Percentiles rank a stretch among this genome's conserved stretches.
Evolutionary conservation across 257 asterid species (phyloP).

Genomic region (Misopates orontium): DNA sequence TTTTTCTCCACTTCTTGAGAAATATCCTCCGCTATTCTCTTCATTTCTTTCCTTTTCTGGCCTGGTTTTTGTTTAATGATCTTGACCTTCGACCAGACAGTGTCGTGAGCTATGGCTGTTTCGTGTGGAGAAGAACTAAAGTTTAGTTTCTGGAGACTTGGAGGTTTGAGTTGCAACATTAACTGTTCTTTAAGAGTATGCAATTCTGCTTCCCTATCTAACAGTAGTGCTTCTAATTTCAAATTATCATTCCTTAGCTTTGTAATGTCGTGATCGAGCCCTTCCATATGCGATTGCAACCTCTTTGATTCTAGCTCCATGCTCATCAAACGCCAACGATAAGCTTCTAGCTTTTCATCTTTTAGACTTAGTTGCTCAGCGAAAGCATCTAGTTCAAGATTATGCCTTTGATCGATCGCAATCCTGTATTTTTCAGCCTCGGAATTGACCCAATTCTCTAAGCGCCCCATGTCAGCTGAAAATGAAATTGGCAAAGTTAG

Average conservation of each 20-base stretch:
- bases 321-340: constrained; percentile 74
- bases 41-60: constrained; percentile 50
- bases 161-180: constrained; percentile 46
- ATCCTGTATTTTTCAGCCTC: constrained; percentile 50
- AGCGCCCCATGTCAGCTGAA: constrained; percentile 43
- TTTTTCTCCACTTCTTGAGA: constrained; percentile 31
- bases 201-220: constrained; percentile 63
- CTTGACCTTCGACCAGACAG: constrained; percentile 77
- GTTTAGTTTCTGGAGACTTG: constrained; percentile 52
- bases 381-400: constrained; percentile 74
- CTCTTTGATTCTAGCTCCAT: constrained; percentile 80
- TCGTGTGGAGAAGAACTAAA: constrained; percentile 42
- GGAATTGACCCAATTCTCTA: constrained; percentile 55
- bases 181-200: constrained; percentile 62
- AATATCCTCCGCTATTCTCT: constrained; percentile 32
- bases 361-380: constrained; percentile 76
- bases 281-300: constrained; percentile 57
- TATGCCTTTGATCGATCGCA: constrained; percentile 57
- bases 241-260: constrained; percentile 61
- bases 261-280: constrained; percentile 49
- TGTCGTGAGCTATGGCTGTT: constrained; percentile 37
- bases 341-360: constrained; percentile 76
- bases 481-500: constrained; percentile 2
- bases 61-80: constrained; percentile 56
- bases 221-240: constrained; percentile 54